Percentiles rank a stretch among this genome's conserved stretches.
Conservation (phyloP, 305 asterid genomes). For the Fraxinus platypoda region DNA sequence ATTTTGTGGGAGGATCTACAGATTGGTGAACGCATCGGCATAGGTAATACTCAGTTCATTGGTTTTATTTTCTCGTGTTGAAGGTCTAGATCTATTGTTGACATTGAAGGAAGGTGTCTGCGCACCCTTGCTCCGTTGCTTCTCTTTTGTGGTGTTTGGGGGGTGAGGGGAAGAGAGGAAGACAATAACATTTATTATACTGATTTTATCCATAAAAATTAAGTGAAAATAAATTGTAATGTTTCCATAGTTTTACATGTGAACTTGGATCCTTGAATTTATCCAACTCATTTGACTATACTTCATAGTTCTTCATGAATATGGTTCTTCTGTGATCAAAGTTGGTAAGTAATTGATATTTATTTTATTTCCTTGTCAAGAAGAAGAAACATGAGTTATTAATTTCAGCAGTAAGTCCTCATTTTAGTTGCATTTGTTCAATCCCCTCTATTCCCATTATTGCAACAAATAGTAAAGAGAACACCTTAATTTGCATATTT, state of each 20-base stretch:
- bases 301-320: not conserved
- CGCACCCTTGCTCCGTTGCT: not conserved
- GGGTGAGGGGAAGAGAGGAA: not conserved
- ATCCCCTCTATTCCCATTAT: not conserved
- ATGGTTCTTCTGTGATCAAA: not conserved
- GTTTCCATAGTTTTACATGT: not conserved
- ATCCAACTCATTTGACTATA: not conserved
- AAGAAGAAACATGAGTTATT: not conserved
- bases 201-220: not conserved
- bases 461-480: not conserved
- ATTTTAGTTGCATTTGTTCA: not conserved
- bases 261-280: not conserved
- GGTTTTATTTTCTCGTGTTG: conserved; percentile 16
- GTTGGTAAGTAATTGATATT: not conserved
- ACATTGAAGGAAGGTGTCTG: not conserved
- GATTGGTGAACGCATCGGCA: conserved; percentile 96
- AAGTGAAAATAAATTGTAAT: not conserved
- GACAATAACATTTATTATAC: not conserved
- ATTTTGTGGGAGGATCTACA: conserved; percentile 96
- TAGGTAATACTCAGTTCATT: conserved; percentile 52
- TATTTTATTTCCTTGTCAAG: not conserved
- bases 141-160: not conserved
- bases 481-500: not conserved
- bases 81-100: conserved; percentile 16
- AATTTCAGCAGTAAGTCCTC: not conserved